Evolutionary conservation across 2,329 filamentous ascomycete genomes (phyloP).

Genomic region (Aspergillus hortae): DNA sequence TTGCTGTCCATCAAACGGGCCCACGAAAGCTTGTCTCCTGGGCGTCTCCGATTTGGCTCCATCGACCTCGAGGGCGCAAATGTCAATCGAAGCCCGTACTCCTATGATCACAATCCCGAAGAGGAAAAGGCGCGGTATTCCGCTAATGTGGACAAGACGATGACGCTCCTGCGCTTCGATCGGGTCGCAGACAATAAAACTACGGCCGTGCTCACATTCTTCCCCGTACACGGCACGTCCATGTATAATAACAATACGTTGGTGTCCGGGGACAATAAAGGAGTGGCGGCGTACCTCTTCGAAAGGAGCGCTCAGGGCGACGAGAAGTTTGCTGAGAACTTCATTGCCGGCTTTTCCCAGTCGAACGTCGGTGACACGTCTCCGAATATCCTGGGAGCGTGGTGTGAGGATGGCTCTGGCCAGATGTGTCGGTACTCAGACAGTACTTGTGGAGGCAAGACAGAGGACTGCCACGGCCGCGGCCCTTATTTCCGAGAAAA

Average conservation of each 20-base stretch:
- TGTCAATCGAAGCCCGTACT: conserved; percentile 82
- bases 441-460: conserved; percentile 66
- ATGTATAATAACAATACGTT: conserved; percentile 89
- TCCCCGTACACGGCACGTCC: conserved; percentile 86
- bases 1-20: conserved; percentile 77
- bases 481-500: conserved; percentile 44
- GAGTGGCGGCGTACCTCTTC: conserved; percentile 80
- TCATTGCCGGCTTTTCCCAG: conserved; percentile 90
- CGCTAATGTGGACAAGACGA: conserved; percentile 65
- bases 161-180: conserved; percentile 77
- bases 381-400: conserved; percentile 82
- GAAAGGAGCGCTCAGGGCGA: conserved; percentile 64
- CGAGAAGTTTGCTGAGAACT: conserved; percentile 58
- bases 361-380: conserved; percentile 87
- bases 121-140: conserved; percentile 68
- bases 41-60: conserved; percentile 66
- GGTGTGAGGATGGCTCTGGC: conserved; percentile 80
- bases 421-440: conserved; percentile 56
- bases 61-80: conserved; percentile 72
- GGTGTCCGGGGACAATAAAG: conserved; percentile 93
- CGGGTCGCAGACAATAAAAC: conserved; percentile 71
- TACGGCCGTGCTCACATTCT: conserved; percentile 83
- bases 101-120: conserved; percentile 81
- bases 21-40: conserved; percentile 67
- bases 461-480: conserved; percentile 43